Percentiles rank a stretch among this genome's conserved stretches.
Conservation (phyloP, 2,329 filamentous ascomycete species). For the Calonectria pteridis region DNA sequence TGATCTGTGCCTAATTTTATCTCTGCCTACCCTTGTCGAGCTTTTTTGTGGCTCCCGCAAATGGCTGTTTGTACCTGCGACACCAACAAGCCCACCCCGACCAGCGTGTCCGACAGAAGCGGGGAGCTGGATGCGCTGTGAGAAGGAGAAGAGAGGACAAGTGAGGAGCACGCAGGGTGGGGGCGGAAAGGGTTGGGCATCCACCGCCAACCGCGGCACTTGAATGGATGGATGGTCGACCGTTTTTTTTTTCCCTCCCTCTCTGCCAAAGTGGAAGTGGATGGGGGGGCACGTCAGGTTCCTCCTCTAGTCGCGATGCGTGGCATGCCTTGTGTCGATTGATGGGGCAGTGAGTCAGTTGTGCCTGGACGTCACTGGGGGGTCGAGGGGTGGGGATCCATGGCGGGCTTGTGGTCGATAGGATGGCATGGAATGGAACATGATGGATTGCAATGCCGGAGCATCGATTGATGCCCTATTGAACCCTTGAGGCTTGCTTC, state of each 20-base stretch:
- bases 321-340: conserved; percentile 20
- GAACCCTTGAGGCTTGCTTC: neutral
- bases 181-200: conserved; percentile 15
- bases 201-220: conserved; percentile 19
- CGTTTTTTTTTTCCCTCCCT: neutral
- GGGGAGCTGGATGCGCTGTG: neutral
- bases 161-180: neutral
- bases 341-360: conserved; percentile 16
- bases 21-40: neutral
- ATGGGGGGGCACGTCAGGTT: conserved; percentile 8
- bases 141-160: neutral
- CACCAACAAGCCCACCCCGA: conserved; percentile 6
- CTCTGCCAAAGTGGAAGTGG: neutral
- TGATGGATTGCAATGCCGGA: conserved; percentile 2
- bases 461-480: conserved; percentile 9
- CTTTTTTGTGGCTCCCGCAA: neutral
- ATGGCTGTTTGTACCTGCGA: conserved; percentile 1
- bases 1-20: conserved; percentile 4
- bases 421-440: conserved; percentile 2
- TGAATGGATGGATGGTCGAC: neutral
- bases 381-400: neutral
- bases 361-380: conserved; percentile 12
- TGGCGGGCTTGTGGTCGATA: neutral
- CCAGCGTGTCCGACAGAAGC: conserved; percentile 1
- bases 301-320: conserved; percentile 13